These are phyloP conservation scores for Nicotiana knightiana DNA, from an alignment of 257 asterid species.

Conservation along the genomic window DNA sequence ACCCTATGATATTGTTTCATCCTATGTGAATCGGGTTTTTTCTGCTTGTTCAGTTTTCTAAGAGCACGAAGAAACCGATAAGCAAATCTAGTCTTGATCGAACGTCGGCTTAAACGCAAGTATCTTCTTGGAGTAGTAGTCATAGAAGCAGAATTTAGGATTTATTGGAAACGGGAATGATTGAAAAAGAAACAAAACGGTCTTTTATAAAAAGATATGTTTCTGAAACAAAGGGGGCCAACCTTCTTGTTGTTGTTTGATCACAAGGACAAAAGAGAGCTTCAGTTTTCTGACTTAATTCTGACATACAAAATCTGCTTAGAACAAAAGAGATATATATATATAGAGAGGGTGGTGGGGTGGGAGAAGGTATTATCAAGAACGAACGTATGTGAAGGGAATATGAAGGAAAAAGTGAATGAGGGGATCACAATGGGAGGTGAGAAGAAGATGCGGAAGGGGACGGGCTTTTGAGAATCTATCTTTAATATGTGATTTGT, in stretches of 20 bases:
- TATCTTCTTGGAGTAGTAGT: background rate
- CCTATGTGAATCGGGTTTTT: background rate
- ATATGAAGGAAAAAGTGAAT: conserved; percentile 15
- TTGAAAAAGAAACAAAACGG: conserved; percentile 6
- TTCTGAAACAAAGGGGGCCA: conserved; percentile 65
- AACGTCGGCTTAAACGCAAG: conserved; percentile 25
- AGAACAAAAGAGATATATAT: conserved; percentile 10
- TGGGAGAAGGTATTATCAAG: conserved; percentile 13
- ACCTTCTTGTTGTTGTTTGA: conserved; percentile 5
- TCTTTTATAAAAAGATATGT: conserved; percentile 31
- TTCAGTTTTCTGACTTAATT: conserved; percentile 16
- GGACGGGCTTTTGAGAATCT: conserved; percentile 33
- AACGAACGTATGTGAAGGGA: conserved; percentile 37
- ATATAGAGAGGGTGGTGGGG: conserved; percentile 13
- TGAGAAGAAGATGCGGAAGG: conserved; percentile 34
- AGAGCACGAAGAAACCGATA: conserved; percentile 44
- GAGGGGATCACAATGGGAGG: conserved; percentile 54
- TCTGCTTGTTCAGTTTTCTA: conserved; percentile 29
- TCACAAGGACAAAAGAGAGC: conserved; percentile 40
- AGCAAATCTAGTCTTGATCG: conserved; percentile 44
- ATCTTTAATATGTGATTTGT: conserved; percentile 24
- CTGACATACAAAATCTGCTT: conserved; percentile 56
- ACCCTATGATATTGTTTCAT: conserved; percentile 28
- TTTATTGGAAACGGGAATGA: conserved; percentile 16
- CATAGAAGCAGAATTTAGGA: conserved; percentile 27